phyloP scores from a whole-genome alignment of 2,329 filamentous ascomycete species.

The Penicillium sp. region DNA sequence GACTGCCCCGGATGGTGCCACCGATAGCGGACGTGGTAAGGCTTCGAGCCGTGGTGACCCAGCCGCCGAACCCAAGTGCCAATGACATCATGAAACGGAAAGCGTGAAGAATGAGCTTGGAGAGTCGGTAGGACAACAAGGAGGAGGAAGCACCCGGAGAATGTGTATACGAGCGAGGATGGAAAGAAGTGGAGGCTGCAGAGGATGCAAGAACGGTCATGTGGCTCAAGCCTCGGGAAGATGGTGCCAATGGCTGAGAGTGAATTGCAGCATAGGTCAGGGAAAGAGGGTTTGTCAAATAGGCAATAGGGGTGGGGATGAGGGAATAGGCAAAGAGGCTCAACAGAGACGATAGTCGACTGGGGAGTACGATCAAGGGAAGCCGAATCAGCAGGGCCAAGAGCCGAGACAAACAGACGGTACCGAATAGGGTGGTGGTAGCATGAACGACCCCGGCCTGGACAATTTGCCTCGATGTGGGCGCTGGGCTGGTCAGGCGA shows the following conservation, averaged over 20 bases:
- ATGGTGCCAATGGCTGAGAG: conserved; percentile 70
- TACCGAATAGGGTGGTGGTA: conserved; percentile 80
- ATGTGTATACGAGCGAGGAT: conserved; percentile 43
- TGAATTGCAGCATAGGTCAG: conserved; percentile 93
- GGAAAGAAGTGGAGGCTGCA: conserved; percentile 60
- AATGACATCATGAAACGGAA: conserved; percentile 87
- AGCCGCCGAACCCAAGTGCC: conserved; percentile 87
- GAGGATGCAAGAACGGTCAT: conserved; percentile 72
- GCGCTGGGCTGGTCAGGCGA: conserved; percentile 70
- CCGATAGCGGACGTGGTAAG: conserved; percentile 55
- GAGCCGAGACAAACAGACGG: conserved; percentile 81
- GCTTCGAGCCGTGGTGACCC: conserved; percentile 85
- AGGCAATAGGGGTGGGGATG: conserved; percentile 76
- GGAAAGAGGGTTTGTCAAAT: conserved; percentile 83
- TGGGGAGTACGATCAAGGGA: conserved; percentile 76
- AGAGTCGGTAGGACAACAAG: conserved; percentile 80
- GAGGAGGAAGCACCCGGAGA: conserved; percentile 41
- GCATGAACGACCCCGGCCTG: conserved; percentile 76
- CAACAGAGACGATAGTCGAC: conserved; percentile 62
- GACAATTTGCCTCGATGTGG: conserved; percentile 74
- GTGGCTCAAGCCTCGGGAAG: conserved; percentile 72
- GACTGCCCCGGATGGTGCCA: conserved; percentile 60
- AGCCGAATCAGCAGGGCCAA: conserved; percentile 74
- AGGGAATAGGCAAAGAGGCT: conserved; percentile 70
- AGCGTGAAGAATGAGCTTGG: conserved; percentile 85